phyloP scores from a whole-genome alignment of 2,329 filamentous ascomycete species.

The Pseudogymnoascus sp. region DNA sequence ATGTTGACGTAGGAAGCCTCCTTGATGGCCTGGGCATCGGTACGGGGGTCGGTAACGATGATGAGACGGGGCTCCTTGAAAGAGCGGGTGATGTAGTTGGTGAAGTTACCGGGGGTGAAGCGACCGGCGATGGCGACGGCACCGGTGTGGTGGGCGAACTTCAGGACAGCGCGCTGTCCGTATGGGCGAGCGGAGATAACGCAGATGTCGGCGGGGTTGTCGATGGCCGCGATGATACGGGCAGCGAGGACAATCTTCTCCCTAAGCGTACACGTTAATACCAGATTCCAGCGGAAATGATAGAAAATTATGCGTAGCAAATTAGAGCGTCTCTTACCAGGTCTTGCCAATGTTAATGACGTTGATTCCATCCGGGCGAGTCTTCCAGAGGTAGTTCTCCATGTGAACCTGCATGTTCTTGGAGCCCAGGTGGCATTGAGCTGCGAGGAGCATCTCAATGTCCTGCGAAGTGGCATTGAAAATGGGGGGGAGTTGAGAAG shows the following conservation, averaged over 20 bases:
- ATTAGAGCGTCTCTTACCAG: conserved; percentile 56
- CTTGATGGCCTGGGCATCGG: conserved; percentile 99
- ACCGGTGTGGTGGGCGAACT: conserved; percentile 98
- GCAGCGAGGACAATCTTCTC: conserved; percentile 99
- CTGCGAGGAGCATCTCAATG: conserved; percentile 98
- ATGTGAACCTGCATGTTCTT: conserved; percentile 99
- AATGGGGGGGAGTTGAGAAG: conserved; percentile 82
- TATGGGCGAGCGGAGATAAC: conserved; percentile 99
- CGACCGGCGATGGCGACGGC: conserved; percentile 96
- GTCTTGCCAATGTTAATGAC: conserved; percentile 99
- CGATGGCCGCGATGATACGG: conserved; percentile 96
- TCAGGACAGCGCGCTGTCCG: conserved; percentile 98
- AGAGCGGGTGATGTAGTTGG: conserved; percentile 99
- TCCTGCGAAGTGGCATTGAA: conserved; percentile 97
- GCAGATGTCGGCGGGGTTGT: conserved; percentile 99
- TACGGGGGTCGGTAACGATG: conserved; percentile 98
- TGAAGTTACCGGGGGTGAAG: conserved; percentile 99
- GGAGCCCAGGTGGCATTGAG: conserved; percentile 91
- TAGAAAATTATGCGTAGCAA: background rate
- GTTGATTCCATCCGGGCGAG: conserved; percentile 95
- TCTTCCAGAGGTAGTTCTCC: conserved; percentile 99
- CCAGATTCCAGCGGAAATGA: background rate
- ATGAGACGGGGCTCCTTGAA: conserved; percentile 99
- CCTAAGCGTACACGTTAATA: conserved; percentile 44
- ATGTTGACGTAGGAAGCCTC: conserved; percentile 99